Conservation (phyloP, 768 basidiomycete species). For the Mycena maculata region DNA sequence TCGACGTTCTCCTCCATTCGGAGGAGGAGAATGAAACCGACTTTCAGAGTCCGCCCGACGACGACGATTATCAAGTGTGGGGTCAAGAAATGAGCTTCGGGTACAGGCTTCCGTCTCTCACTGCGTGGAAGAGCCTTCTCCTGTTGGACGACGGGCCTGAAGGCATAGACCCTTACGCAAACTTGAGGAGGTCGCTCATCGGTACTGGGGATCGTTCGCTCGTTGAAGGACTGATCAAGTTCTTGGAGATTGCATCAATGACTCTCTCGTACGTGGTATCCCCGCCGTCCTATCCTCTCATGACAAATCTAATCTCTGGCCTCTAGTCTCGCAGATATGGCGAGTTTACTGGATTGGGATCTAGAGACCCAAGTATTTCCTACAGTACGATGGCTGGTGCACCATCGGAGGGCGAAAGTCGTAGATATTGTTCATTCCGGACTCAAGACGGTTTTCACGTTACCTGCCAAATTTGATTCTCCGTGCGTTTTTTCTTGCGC, state of each 20-base stretch:
- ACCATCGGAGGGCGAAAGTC: constrained; percentile 89
- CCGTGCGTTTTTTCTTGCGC: constrained; percentile 59
- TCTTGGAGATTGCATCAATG: constrained; percentile 78
- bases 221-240: constrained; percentile 78
- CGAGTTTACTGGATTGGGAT: constrained; percentile 84
- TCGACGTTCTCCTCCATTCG: constrained; percentile 76
- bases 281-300: neutral
- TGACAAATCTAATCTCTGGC: neutral
- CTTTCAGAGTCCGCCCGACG: constrained; percentile 60
- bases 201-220: constrained; percentile 73
- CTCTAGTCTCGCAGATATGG: constrained; percentile 80
- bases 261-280: constrained; percentile 74
- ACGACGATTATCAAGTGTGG: constrained; percentile 67
- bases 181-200: constrained; percentile 68
- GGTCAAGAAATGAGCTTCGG: constrained; percentile 76
- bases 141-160: constrained; percentile 69
- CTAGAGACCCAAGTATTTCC: constrained; percentile 86
- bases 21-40: constrained; percentile 70
- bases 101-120: constrained; percentile 78
- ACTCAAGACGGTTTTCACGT: constrained; percentile 84
- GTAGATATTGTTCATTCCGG: constrained; percentile 86
- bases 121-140: constrained; percentile 93
- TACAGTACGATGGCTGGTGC: constrained; percentile 92
- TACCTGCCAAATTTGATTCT: constrained; percentile 71
- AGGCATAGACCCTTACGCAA: constrained; percentile 68